phyloP scores from a whole-genome alignment of 2,329 filamentous ascomycete species.

The Aspergillus fumigatus region DNA sequence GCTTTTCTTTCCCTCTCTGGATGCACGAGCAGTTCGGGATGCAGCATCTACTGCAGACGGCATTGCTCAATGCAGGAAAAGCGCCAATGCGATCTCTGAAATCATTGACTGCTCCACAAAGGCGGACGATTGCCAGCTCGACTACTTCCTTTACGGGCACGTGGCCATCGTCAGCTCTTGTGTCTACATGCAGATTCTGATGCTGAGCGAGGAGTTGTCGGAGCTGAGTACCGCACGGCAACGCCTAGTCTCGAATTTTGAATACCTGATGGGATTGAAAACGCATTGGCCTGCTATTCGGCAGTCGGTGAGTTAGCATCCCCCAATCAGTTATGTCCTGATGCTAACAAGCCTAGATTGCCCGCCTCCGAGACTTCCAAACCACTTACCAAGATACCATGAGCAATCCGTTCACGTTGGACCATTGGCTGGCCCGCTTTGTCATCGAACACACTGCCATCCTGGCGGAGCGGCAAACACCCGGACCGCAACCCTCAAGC shows the following conservation, averaged over 20 bases:
- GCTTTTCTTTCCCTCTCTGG: conserved; percentile 19
- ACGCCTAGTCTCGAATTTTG: conserved; percentile 16
- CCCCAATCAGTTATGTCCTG: neutral
- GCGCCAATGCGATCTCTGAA: conserved; percentile 13
- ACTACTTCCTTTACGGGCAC: conserved; percentile 18
- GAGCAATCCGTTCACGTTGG: conserved; percentile 16
- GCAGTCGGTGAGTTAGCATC: conserved; percentile 7
- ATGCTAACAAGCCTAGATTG: conserved; percentile 6
- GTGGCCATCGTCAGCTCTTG: conserved; percentile 20
- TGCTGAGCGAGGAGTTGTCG: conserved; percentile 13
- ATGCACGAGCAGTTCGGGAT: conserved; percentile 4
- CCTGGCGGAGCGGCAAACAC: conserved; percentile 10
- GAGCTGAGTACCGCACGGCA: conserved; percentile 11
- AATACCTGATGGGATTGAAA: conserved; percentile 19
- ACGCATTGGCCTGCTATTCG: conserved; percentile 18
- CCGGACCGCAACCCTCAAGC: neutral
- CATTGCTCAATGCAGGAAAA: conserved; percentile 13
- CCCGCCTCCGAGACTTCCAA: conserved; percentile 18
- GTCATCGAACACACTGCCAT: conserved; percentile 18
- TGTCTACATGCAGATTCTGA: conserved; percentile 17
- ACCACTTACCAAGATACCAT: conserved; percentile 15
- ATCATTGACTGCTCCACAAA: conserved; percentile 14
- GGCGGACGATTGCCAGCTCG: conserved; percentile 14
- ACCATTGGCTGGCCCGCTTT: conserved; percentile 23
- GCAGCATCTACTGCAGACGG: neutral